Evolutionary conservation across 2,329 filamentous ascomycete genomes (phyloP).

Genomic region (Trichoderma pleuroti): DNA sequence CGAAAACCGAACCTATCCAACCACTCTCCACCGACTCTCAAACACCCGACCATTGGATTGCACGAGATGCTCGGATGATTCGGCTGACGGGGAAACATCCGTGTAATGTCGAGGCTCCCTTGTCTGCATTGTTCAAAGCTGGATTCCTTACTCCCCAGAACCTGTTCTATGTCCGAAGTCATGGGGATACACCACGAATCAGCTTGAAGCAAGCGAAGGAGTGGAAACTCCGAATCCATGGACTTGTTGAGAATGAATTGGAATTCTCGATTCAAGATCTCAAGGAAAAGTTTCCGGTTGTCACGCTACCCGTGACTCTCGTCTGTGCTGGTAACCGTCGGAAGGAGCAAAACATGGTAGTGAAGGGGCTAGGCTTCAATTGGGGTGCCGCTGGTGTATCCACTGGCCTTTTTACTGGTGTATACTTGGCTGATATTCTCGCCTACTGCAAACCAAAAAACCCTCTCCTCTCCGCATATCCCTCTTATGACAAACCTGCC

Average conservation of each 20-base stretch:
- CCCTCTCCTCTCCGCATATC: neutral
- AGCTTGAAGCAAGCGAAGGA: constrained; percentile 62
- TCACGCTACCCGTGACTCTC: constrained; percentile 81
- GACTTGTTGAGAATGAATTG: constrained; percentile 74
- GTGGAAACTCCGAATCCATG: constrained; percentile 85
- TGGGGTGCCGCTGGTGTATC: constrained; percentile 88
- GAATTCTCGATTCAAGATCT: constrained; percentile 70
- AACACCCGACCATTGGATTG: constrained; percentile 79
- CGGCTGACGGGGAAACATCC: constrained; percentile 84
- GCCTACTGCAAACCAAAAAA: constrained; percentile 61
- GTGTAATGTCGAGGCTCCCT: constrained; percentile 83
- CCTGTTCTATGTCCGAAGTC: constrained; percentile 88
- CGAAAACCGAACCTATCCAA: neutral
- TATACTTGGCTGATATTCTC: constrained; percentile 69
- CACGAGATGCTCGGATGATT: constrained; percentile 76
- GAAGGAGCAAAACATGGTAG: constrained; percentile 88
- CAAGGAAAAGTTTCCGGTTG: constrained; percentile 69
- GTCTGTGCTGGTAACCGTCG: constrained; percentile 89
- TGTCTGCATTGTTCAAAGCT: constrained; percentile 71
- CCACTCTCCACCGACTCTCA: constrained; percentile 36
- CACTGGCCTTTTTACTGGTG: constrained; percentile 83
- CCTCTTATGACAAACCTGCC: neutral
- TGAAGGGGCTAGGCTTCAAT: constrained; percentile 90
- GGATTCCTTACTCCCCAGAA: constrained; percentile 86
- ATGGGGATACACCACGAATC: constrained; percentile 77